A percentile compares a stretch with the other conserved stretches of the same genome.
These are phyloP conservation scores for Leccinum pallidistipes DNA, from an alignment of 1,284 basidiomycete genomes.

Conservation along the genomic window DNA sequence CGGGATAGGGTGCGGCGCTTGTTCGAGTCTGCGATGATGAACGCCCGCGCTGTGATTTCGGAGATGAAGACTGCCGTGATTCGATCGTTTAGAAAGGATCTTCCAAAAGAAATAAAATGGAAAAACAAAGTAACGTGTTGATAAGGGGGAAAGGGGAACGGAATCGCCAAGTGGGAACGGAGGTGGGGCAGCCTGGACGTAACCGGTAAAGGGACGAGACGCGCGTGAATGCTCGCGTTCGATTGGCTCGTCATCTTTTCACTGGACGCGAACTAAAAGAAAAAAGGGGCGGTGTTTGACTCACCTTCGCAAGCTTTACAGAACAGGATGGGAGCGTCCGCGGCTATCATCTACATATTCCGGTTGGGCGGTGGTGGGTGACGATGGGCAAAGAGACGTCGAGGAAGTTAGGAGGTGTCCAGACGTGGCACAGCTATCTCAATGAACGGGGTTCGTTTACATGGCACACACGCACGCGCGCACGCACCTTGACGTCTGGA, in stretches of 20 bases:
- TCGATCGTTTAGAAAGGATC: not conserved
- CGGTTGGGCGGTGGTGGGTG: not conserved
- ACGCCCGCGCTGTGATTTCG: slow-evolving; percentile 91
- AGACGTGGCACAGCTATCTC: not conserved
- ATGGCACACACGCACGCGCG: not conserved
- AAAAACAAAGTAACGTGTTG: not conserved
- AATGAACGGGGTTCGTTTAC: not conserved
- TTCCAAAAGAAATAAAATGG: not conserved
- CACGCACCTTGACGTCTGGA: slow-evolving; percentile 84
- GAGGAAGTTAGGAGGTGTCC: not conserved
- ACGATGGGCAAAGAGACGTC: not conserved
- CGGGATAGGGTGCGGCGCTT: slow-evolving; percentile 90
- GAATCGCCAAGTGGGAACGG: not conserved
- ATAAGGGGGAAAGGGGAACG: not conserved
- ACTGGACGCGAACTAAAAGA: not conserved
- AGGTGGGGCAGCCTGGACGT: not conserved
- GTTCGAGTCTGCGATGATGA: slow-evolving; percentile 91
- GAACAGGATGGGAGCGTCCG: slow-evolving; percentile 91
- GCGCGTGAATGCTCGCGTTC: slow-evolving; percentile 3
- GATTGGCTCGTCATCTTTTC: not conserved
- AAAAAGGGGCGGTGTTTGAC: slow-evolving; percentile 27
- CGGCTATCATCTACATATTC: slow-evolving; percentile 83
- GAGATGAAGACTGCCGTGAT: slow-evolving; percentile 80
- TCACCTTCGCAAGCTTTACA: slow-evolving; percentile 95
- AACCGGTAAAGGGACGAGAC: not conserved